Conservation (phyloP, 2,329 filamentous ascomycete species). For the Conoideocrella luteorostrata region DNA sequence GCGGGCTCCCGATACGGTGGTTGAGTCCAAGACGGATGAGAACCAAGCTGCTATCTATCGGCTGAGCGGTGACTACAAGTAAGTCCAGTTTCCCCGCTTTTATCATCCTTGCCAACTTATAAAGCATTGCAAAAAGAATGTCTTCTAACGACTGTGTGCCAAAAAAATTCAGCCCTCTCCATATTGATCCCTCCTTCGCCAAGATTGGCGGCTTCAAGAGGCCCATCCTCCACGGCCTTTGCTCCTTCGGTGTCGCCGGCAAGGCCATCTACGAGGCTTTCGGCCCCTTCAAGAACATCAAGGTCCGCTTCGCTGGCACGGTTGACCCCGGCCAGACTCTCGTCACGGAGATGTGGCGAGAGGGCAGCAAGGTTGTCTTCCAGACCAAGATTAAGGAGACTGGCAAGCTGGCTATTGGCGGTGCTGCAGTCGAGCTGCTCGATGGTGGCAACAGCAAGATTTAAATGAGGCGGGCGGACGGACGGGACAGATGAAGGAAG, state of each 20-base stretch:
- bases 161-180: slow-evolving; percentile 56
- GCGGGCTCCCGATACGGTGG: slow-evolving; percentile 70
- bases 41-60: slow-evolving; percentile 94
- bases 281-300: slow-evolving; percentile 82
- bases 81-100: slow-evolving; percentile 16
- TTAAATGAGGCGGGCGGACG: no score
- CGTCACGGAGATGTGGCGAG: slow-evolving; percentile 91
- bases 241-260: slow-evolving; percentile 84
- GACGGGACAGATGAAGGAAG: no score
- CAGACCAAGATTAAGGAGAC: slow-evolving; percentile 89
- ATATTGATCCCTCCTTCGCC: slow-evolving; percentile 90
- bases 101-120: no score
- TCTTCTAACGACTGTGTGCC: no score
- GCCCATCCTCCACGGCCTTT: slow-evolving; percentile 94
- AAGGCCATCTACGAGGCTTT: slow-evolving; percentile 85
- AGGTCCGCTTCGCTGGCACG: slow-evolving; percentile 82
- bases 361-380: slow-evolving; percentile 72
- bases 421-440: slow-evolving; percentile 71
- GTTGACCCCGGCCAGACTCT: slow-evolving; percentile 86
- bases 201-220: slow-evolving; percentile 92
- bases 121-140: background rate
- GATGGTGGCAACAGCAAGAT: slow-evolving; percentile 24
- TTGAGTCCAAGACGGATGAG: slow-evolving; percentile 79
- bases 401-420: slow-evolving; percentile 78
- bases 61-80: slow-evolving; percentile 87